A percentile compares a stretch with the other conserved stretches of the same genome.
Evolutionary conservation across 352 stramenopile genomes (phyloP).

Genomic region (Globisporangium paddicum): DNA sequence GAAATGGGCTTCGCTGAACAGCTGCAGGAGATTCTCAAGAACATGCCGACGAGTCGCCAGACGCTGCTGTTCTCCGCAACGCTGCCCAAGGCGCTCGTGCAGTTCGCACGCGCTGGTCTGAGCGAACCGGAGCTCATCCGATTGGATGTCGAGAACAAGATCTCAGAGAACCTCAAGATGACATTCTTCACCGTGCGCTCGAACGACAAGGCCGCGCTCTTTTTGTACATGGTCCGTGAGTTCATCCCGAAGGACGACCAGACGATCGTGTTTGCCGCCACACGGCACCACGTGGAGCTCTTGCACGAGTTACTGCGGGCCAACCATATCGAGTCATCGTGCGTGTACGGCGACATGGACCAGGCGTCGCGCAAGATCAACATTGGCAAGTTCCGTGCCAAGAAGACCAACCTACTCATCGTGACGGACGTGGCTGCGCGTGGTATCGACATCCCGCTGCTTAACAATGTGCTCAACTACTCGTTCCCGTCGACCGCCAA

Average conservation of each 20-base stretch:
- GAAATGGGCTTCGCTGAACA: slow-evolving; percentile 99
- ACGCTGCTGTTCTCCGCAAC: slow-evolving; percentile 96
- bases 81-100: slow-evolving; percentile 95
- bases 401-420: slow-evolving; percentile 89
- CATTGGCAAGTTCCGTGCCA: slow-evolving; percentile 87
- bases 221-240: slow-evolving; percentile 96
- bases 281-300: slow-evolving; percentile 98
- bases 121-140: slow-evolving; percentile 96
- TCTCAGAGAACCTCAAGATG: slow-evolving; percentile 97
- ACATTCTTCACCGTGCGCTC: slow-evolving; percentile 96
- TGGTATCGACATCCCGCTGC: slow-evolving; percentile 94
- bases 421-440: slow-evolving; percentile 94
- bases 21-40: slow-evolving; percentile 91
- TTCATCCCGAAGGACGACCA: slow-evolving; percentile 91
- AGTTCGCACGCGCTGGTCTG: slow-evolving; percentile 98
- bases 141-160: slow-evolving; percentile 97
- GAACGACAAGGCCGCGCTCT: slow-evolving; percentile 93
- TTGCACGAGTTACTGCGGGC: slow-evolving; percentile 91
- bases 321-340: slow-evolving; percentile 80
- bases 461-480: slow-evolving; percentile 98
- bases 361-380: slow-evolving; percentile 88
- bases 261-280: slow-evolving; percentile 98
- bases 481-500: slow-evolving; percentile 93
- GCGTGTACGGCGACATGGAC: slow-evolving; percentile 95
- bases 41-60: slow-evolving; percentile 83